These are phyloP conservation scores for Mycosphaerella arachidis DNA, from an alignment of 2,329 filamentous ascomycete genomes.

Conservation along the genomic window DNA sequence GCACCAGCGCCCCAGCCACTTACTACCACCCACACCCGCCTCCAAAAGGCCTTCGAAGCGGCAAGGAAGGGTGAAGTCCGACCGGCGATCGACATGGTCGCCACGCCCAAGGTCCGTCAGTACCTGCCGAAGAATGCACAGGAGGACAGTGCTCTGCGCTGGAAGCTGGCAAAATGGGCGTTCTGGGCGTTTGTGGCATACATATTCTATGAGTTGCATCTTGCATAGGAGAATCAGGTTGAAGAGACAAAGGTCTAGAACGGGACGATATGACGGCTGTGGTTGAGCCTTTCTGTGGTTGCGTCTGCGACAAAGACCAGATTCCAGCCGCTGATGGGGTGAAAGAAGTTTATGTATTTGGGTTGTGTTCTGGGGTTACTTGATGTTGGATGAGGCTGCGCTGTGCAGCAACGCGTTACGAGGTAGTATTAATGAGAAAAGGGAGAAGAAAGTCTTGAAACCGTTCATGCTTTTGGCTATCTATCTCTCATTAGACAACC, in stretches of 20 bases:
- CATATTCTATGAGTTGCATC: too few relatives aligned
- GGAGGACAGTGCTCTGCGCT: neutral
- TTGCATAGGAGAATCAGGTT: too few relatives aligned
- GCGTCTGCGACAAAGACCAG: too few relatives aligned
- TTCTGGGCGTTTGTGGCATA: too few relatives aligned
- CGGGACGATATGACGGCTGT: too few relatives aligned
- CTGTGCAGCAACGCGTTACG: neutral
- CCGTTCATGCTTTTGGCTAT: constrained; percentile 14
- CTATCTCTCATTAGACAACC: constrained; percentile 17
- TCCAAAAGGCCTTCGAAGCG: neutral
- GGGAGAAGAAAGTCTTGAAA: neutral
- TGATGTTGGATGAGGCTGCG: neutral
- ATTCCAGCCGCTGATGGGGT: too few relatives aligned
- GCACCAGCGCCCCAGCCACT: neutral
- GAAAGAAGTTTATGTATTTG: too few relatives aligned
- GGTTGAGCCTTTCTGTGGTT: too few relatives aligned
- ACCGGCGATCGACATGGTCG: neutral
- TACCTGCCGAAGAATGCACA: neutral
- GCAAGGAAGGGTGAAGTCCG: neutral
- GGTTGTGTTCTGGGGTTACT: neutral
- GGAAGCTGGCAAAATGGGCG: neutral
- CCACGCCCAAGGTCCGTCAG: neutral
- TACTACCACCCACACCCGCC: neutral
- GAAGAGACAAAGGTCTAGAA: too few relatives aligned
- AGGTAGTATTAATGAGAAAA: neutral